Conservation (phyloP, 345 rosid species). For the Geranium rotundifolium region DNA sequence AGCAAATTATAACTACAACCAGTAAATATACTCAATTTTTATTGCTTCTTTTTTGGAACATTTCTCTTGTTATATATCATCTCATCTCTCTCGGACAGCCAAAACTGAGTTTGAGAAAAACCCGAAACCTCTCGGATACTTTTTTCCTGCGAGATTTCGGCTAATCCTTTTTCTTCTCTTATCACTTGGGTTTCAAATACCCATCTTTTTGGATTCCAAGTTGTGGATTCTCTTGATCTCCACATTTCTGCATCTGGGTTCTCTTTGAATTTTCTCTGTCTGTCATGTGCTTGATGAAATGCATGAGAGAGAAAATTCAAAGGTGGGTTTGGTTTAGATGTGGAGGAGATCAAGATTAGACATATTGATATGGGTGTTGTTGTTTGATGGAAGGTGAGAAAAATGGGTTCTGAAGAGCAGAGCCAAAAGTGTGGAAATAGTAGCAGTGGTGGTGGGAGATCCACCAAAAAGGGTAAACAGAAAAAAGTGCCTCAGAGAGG, state of each 20-base stretch:
- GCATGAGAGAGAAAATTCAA: not conserved
- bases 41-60: not conserved
- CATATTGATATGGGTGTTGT: not conserved
- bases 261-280: too few species aligned
- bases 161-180: slow-evolving; percentile 13
- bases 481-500: slow-evolving; percentile 57
- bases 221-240: slow-evolving; percentile 3
- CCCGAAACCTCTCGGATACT: slow-evolving; percentile 20
- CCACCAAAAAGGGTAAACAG: slow-evolving; percentile 31
- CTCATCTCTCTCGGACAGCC: slow-evolving; percentile 29
- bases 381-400: slow-evolving; percentile 17
- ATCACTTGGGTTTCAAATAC: slow-evolving; percentile 5
- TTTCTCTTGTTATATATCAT: too few species aligned
- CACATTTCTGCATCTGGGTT: not conserved
- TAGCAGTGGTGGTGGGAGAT: slow-evolving; percentile 17
- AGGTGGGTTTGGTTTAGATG: not conserved
- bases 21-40: too few species aligned
- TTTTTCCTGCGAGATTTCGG: slow-evolving; percentile 18
- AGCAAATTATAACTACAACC: not conserved
- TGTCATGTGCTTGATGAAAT: too few species aligned
- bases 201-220: slow-evolving; percentile 14
- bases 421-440: slow-evolving; percentile 19
- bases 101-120: slow-evolving; percentile 16
- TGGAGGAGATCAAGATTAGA: too few species aligned
- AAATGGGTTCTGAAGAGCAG: slow-evolving; percentile 38